These are phyloP conservation scores for Myriosclerotinia scirpicola DNA, from an alignment of 2,329 filamentous ascomycete species.

Conservation along the genomic window DNA sequence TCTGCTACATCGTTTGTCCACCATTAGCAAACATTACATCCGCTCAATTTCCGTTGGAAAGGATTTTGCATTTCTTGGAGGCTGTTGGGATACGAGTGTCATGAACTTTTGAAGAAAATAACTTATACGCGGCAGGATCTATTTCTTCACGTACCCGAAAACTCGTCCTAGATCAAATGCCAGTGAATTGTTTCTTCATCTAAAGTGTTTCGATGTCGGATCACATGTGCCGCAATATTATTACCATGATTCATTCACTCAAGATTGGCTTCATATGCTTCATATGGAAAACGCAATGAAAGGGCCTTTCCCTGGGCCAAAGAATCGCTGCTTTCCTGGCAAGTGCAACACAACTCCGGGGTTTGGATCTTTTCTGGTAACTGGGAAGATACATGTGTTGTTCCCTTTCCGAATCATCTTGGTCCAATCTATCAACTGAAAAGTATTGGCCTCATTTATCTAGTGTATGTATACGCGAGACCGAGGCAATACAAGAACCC, in stretches of 20 bases:
- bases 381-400: neutral
- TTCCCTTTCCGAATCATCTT: neutral
- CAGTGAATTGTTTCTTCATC: neutral
- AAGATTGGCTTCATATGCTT: neutral
- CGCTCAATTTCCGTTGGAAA: neutral
- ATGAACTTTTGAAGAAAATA: neutral
- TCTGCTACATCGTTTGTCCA: neutral
- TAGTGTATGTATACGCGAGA: neutral
- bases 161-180: neutral
- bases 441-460: neutral
- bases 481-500: neutral
- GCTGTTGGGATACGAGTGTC: neutral
- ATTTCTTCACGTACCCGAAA: no score
- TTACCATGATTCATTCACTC: neutral
- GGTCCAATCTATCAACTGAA: neutral
- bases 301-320: neutral
- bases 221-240: neutral
- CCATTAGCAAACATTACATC: neutral
- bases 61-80: neutral
- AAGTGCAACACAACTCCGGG: neutral
- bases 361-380: neutral
- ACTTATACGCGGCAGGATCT: neutral
- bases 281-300: neutral
- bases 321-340: neutral
- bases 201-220: neutral